phyloP scores from a whole-genome alignment of 106 monocot species.

The Alisma plantagoaquatica region DNA sequence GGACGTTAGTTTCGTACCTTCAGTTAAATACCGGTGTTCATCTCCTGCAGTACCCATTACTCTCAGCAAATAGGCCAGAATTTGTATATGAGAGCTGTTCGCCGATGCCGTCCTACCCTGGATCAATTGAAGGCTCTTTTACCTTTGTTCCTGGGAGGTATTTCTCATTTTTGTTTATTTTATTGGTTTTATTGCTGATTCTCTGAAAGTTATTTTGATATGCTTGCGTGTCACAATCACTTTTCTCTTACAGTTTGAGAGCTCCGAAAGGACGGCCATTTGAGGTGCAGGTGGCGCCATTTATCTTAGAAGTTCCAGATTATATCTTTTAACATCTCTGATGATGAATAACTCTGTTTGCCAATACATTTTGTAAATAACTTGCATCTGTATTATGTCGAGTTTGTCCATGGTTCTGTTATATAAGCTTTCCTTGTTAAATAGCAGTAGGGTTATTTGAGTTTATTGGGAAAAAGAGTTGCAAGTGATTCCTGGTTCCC shows the following conservation, averaged over 20 bases:
- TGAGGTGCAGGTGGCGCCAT: conserved; percentile 59
- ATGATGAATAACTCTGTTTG: no score
- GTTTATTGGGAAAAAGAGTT: no score
- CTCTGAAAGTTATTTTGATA: neutral
- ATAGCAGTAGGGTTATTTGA: no score
- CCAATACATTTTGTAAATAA: no score
- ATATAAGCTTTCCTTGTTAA: no score
- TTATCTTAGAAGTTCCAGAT: conserved; percentile 46
- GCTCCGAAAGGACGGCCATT: conserved; percentile 57
- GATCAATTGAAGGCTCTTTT: conserved; percentile 83
- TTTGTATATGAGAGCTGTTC: conserved; percentile 93
- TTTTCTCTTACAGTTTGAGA: conserved; percentile 25
- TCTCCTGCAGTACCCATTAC: conserved; percentile 52
- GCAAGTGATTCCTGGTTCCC: no score
- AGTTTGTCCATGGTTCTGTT: no score
- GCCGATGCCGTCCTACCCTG: conserved; percentile 26
- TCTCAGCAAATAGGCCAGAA: conserved; percentile 42
- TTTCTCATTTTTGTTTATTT: neutral
- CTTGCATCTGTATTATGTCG: no score
- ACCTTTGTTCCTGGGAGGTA: conserved; percentile 99
- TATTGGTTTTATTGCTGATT: neutral
- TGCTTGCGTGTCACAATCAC: no score
- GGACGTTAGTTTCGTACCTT: no score
- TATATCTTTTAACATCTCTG: conserved; percentile 80
- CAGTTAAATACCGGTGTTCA: no score